phyloP scores from a whole-genome alignment of 2,329 filamentous ascomycete species.

The Gnomoniopsis smithogilvyi region DNA sequence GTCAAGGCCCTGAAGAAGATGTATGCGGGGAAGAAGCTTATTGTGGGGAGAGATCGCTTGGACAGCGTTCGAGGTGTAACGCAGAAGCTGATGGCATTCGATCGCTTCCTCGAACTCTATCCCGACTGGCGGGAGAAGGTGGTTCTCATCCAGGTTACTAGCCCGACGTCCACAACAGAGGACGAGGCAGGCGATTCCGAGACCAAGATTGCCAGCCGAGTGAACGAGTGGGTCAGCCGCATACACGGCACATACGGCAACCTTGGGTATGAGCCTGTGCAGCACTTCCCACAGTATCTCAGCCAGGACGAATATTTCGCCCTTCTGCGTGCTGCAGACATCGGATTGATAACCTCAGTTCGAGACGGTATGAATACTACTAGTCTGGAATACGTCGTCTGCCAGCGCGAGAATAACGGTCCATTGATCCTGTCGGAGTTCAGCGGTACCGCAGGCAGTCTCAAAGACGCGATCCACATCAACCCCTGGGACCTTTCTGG shows the following conservation, averaged over 20 bases:
- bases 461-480: slow-evolving; percentile 87
- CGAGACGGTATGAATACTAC: slow-evolving; percentile 98
- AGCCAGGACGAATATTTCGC: slow-evolving; percentile 91
- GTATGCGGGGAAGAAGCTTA: slow-evolving; percentile 89
- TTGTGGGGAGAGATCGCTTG: slow-evolving; percentile 89
- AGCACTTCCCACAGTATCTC: slow-evolving; percentile 93
- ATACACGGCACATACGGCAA: slow-evolving; percentile 92
- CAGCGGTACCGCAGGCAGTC: slow-evolving; percentile 84
- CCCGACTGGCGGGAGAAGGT: slow-evolving; percentile 91
- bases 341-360: slow-evolving; percentile 92
- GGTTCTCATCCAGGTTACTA: slow-evolving; percentile 92
- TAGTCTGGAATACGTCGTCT: slow-evolving; percentile 89
- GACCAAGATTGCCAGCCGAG: slow-evolving; percentile 79
- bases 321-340: slow-evolving; percentile 83
- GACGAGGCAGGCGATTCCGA: slow-evolving; percentile 76
- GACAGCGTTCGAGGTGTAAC: slow-evolving; percentile 90
- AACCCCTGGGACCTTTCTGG: slow-evolving; percentile 91
- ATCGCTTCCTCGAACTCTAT: slow-evolving; percentile 84
- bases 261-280: slow-evolving; percentile 83
- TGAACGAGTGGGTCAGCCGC: slow-evolving; percentile 84
- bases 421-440: slow-evolving; percentile 95
- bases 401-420: slow-evolving; percentile 81
- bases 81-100: slow-evolving; percentile 95
- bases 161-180: slow-evolving; percentile 67
- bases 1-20: slow-evolving; percentile 70